Evolutionary conservation across 106 monocot genomes (phyloP), one percentile per base, ranked within the genome.

Genomic region (Narthecium ossifragum): DNA sequence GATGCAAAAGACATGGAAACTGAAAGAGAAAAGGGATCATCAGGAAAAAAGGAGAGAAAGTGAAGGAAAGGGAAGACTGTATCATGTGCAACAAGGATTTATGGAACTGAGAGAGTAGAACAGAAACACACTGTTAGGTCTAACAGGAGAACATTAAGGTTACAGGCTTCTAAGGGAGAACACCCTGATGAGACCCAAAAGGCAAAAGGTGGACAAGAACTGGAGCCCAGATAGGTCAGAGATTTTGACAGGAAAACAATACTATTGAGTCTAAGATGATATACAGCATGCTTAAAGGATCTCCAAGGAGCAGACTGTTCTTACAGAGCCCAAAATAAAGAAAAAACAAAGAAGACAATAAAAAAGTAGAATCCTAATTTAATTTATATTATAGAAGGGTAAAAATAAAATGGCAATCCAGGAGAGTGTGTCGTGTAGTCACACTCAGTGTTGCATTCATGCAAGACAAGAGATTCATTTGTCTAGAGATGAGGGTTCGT

Each of bases 391-490:
- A n/a, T n/a, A n/a, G n/a, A n/a, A n/a, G n/a, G n/a, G n/a, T n/a
- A 60, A 57, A 59, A 54, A 74, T 34, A 55, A 55, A 26, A 61
- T 38, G 2, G 20, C 39, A 56, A 22, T 24, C 38, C 34, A 21
- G 59, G 27, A 32, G n/a, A 27, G 61, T 32, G 43, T 65, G 43
- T 65, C 59, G 71, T 78, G 52, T 67, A 67, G 71, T 72, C 78
- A 67, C 66, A 66, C 34, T 72, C 72, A 72, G 27, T 67, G 72
- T 78, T 72, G 45, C 72, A 67, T 51, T 67, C 66, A 78, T 72
- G 66, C 78, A 72, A 66, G 71, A 72, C 71, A 72, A 73, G 57
- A 21, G 56, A 62, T 58, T 39, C 43, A 67, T 78, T 61, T 73
- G 62, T 68, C 73, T 29, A 78, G 55, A 73, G 62, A 41, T 53